Percentiles rank a stretch among this genome's conserved stretches.
Evolutionary conservation across 805 yeast genomes (phyloP).

Genomic region (Saturnispora bothae): DNA sequence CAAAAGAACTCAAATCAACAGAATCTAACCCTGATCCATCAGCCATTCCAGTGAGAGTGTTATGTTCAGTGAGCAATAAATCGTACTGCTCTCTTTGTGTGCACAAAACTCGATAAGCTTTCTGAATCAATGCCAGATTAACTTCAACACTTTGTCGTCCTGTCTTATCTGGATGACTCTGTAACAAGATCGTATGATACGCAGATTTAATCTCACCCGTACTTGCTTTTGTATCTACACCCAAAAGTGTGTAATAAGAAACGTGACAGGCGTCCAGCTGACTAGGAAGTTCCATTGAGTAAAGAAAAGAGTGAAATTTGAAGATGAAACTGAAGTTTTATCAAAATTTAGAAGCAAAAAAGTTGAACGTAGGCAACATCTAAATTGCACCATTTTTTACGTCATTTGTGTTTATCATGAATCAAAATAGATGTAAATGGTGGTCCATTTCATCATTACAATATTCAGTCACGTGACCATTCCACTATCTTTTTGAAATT

Average conservation of each 20-base stretch:
- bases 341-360: background rate
- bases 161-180: constrained; percentile 72
- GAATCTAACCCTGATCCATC: constrained; percentile 56
- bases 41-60: constrained; percentile 36
- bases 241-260: constrained; percentile 51
- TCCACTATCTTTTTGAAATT: too few relatives aligned
- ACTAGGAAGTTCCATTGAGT: background rate
- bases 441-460: too few relatives aligned
- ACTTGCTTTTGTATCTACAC: constrained; percentile 31
- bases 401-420: too few relatives aligned
- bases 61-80: constrained; percentile 26
- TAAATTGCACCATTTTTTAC: too few relatives aligned
- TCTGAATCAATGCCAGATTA: constrained; percentile 32
- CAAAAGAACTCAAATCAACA: constrained; percentile 9
- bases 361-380: too few relatives aligned
- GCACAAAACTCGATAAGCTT: constrained; percentile 52
- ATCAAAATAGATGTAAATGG: too few relatives aligned
- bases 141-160: constrained; percentile 15
- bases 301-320: background rate
- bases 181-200: constrained; percentile 49
- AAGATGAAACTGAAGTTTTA: background rate
- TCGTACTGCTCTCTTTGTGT: constrained; percentile 48
- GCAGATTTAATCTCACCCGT: constrained; percentile 44
- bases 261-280: constrained; percentile 7
- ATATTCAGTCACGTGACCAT: too few relatives aligned